Evolutionary conservation across 139 green algal genomes (phyloP), one percentile per base, ranked within the genome.

Genomic region (Micractinium sp.): DNA sequence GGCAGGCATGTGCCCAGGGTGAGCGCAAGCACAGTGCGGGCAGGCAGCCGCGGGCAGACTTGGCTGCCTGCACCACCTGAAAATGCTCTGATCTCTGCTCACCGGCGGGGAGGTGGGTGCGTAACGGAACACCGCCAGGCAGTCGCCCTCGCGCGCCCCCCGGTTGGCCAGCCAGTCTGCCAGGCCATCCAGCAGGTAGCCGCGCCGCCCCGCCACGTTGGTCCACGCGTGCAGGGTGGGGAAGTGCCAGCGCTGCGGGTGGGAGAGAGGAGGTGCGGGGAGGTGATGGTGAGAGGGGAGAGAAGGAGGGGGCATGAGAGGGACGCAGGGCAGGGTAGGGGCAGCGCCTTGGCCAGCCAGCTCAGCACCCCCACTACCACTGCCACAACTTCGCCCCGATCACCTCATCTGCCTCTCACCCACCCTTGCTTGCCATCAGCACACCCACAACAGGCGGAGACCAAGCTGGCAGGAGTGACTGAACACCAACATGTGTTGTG

Each of bases 171-270:
- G 81, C 41, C 93, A 86, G 25, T 73, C 73, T 0, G 53, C 69
- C 16, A 80, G 23, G 29, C 82, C 88, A 13, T 94, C 92, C 67
- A 94, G 86, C 36, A 93, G 74, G 66, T 94, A 94, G n/a, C 92
- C 92, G 35, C 80, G 67, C n/a, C 87, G 78, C 16, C 77, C 90
- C 36, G 86, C 85, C 61, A 92, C 85, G 75, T 81, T 92, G 63
- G 67, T 81, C 90, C 90, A 90, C 23, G 85, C 85, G 19, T 80
- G 79, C 69, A 93, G 89, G 20, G 85, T 88, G 67, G 90, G 78
- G 69, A 94, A 90, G 27, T 90, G 85, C 85, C 92, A 89, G n/a
- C 86, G 74, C 82, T 89, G 60, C 61, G 71, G 3, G 33, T 33
- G 36, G 77, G 36, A 0, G 67, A 27, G 15, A 67, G 47, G 29